These are phyloP conservation scores for Aegilops tauschii DNA, from an alignment of 176 grass and related monocot genomes.

Conservation along the genomic window DNA sequence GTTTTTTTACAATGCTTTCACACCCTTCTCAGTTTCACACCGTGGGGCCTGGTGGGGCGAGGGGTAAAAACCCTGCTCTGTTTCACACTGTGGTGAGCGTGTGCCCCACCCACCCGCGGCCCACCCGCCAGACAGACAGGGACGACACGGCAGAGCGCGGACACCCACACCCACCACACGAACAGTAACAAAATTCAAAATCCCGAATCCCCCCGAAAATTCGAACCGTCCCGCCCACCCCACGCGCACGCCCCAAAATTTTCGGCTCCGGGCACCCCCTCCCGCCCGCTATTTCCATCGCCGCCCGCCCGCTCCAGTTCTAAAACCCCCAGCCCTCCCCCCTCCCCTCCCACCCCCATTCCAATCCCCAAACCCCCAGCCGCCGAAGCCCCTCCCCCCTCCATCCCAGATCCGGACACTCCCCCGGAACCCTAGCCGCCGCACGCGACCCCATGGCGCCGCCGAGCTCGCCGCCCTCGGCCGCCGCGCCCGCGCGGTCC, in stretches of 20 bases:
- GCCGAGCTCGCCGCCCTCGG: background rate
- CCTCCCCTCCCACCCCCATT: background rate
- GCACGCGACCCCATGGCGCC: background rate
- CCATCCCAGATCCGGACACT: too few species aligned
- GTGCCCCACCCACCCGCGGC: background rate
- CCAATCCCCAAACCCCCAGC: background rate
- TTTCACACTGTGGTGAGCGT: too few species aligned
- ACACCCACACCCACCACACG: too few species aligned
- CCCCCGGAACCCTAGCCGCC: background rate
- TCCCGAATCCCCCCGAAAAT: background rate
- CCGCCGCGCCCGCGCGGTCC: background rate
- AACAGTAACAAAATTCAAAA: background rate
- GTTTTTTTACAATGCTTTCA: too few species aligned
- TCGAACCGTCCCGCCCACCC: background rate
- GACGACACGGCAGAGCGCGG: too few species aligned
- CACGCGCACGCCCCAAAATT: background rate
- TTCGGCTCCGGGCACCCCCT: background rate
- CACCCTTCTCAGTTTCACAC: too few species aligned
- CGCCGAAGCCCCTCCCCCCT: background rate
- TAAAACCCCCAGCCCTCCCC: background rate
- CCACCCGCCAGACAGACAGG: background rate
- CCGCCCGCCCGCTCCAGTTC: background rate
- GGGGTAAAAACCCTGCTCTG: too few species aligned
- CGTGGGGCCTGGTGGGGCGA: too few species aligned
- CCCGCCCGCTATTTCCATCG: background rate